A percentile compares a stretch with the other conserved stretches of the same genome.
phyloP scores from a whole-genome alignment of 2,329 filamentous ascomycete species.

The Blastomyces parvus region DNA sequence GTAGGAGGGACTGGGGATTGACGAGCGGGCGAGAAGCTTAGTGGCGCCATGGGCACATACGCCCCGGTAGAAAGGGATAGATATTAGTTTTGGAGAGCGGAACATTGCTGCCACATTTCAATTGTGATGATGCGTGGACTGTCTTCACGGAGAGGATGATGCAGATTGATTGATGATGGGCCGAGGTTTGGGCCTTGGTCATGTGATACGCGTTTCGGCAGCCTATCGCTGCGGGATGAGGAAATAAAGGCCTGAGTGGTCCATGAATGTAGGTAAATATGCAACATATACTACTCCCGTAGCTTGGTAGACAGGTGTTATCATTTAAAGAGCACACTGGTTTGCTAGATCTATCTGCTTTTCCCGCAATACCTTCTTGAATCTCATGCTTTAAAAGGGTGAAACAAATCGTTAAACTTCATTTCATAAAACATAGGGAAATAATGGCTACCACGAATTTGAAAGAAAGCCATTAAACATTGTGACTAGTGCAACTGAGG shows the following conservation, averaged over 20 bases:
- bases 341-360: background rate
- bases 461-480: background rate
- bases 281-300: background rate
- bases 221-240: background rate
- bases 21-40: background rate
- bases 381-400: background rate
- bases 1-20: background rate
- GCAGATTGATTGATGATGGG: too few species aligned
- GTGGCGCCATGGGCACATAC: background rate
- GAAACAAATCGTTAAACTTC: background rate
- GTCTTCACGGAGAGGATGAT: background rate
- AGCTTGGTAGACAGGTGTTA: background rate
- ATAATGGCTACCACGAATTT: background rate
- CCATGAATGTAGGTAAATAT: background rate
- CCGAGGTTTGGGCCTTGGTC: background rate
- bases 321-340: background rate
- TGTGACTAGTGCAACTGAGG: background rate
- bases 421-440: background rate
- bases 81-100: constrained; percentile 2
- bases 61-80: background rate
- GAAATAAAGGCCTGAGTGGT: background rate
- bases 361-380: background rate
- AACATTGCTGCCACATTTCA: constrained; percentile 7
- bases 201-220: background rate
- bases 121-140: background rate